Conservation (phyloP, 2,329 filamentous ascomycete genomes). For the Talaromyces sp. region DNA sequence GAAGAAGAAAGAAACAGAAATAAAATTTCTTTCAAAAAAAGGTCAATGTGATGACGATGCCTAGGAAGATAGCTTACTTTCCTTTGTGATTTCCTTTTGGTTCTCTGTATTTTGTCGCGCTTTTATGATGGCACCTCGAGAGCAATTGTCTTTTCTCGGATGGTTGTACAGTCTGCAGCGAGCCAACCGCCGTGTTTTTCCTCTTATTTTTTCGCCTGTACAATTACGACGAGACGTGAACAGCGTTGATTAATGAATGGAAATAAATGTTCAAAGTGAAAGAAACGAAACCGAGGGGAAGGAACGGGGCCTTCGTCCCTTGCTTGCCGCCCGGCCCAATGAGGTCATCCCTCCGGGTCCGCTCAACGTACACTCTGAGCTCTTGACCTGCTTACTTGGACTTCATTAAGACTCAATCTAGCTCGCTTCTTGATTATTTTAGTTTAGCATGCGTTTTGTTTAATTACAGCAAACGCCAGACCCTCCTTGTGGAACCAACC, state of each 20-base stretch:
- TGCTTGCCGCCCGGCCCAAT: neutral
- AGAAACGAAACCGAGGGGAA: neutral
- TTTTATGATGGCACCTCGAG: neutral
- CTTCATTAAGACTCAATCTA: neutral
- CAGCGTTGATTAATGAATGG: neutral
- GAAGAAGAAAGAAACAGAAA: neutral
- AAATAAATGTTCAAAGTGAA: neutral
- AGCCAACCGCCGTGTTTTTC: neutral
- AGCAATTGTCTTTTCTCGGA: neutral
- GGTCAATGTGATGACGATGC: neutral
- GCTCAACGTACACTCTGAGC: neutral
- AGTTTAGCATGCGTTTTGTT: neutral
- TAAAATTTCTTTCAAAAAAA: neutral
- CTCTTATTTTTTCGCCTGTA: neutral
- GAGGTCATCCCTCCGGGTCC: neutral
- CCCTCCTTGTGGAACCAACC: neutral
- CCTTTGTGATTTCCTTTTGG: constrained; percentile 7
- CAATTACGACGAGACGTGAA: neutral
- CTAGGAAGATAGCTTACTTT: neutral
- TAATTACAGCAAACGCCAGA: neutral
- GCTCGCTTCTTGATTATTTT: neutral
- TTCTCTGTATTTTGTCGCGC: constrained; percentile 3
- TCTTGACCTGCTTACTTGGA: neutral
- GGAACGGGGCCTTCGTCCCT: neutral
- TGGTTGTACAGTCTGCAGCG: neutral